Evolutionary conservation across 1,284 basidiomycete genomes (phyloP).

Genomic region (Ceratorhiza oryzae-sativae): DNA sequence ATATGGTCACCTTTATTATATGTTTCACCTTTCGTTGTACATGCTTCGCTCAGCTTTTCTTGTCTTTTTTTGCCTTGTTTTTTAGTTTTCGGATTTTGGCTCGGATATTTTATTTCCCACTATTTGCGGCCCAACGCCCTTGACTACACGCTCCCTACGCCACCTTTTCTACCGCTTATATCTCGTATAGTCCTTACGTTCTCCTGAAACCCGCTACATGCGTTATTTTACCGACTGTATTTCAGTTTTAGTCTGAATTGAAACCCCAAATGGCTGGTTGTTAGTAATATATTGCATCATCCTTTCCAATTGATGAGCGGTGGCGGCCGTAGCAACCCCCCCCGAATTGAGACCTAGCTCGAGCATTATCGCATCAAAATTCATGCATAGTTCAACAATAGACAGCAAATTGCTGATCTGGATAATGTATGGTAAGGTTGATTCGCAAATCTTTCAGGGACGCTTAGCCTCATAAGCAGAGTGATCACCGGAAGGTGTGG

Average conservation of each 20-base stretch:
- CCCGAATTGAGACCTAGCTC: background rate
- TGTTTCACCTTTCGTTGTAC: slow-evolving; percentile 17
- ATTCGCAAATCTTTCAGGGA: slow-evolving; percentile 16
- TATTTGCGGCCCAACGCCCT: background rate
- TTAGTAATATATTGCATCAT: slow-evolving; percentile 7
- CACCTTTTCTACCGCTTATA: slow-evolving; percentile 6
- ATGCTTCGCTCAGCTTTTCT: background rate
- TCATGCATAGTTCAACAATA: background rate
- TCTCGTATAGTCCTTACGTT: slow-evolving; percentile 12
- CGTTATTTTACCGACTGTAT: slow-evolving; percentile 25
- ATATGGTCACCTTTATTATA: slow-evolving; percentile 8
- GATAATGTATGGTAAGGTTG: background rate
- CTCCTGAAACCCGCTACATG: slow-evolving; percentile 15
- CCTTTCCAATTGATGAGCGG: background rate
- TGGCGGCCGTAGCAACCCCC: slow-evolving; percentile 16
- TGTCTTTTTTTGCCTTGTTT: too few relatives aligned
- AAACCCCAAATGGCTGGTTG: background rate
- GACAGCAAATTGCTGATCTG: slow-evolving; percentile 3
- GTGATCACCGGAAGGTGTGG: slow-evolving; percentile 19
- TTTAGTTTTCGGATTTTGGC: background rate
- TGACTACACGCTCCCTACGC: slow-evolving; percentile 23
- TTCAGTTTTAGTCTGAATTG: slow-evolving; percentile 30
- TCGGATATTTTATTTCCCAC: background rate
- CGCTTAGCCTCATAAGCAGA: slow-evolving; percentile 1
- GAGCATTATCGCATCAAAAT: background rate